Conservation (phyloP, 805 yeast genomes). For the Suhomyces canberraensis region DNA sequence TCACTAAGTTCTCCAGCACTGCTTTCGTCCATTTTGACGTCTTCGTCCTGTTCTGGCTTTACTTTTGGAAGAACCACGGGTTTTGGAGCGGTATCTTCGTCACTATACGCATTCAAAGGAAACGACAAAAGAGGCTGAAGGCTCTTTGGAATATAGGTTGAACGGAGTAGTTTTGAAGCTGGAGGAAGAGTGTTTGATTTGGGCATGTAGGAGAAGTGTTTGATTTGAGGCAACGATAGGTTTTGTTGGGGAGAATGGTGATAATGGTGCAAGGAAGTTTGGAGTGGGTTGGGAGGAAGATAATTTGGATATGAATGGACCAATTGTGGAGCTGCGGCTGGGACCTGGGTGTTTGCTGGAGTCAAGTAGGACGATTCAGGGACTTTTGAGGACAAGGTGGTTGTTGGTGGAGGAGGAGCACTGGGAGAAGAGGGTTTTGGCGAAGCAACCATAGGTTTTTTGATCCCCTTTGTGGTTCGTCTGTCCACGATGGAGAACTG, state of each 20-base stretch:
- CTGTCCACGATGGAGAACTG: slow-evolving; percentile 23
- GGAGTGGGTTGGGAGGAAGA: not conserved
- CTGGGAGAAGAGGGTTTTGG: not conserved
- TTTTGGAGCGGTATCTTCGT: not conserved
- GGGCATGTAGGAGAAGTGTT: not conserved
- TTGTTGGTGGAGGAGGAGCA: not conserved
- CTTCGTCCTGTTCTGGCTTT: slow-evolving; percentile 8
- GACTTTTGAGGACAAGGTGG: no score
- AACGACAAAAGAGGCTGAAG: slow-evolving; percentile 14
- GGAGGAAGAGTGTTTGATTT: slow-evolving; percentile 4
- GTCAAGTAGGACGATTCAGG: slow-evolving; percentile 4
- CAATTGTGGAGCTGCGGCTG: not conserved
- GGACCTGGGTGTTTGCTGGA: slow-evolving; percentile 1
- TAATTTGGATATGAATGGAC: not conserved
- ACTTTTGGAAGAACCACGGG: slow-evolving; percentile 1
- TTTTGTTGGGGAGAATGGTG: not conserved
- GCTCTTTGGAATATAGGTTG: slow-evolving; percentile 12
- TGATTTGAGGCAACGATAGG: slow-evolving; percentile 5
- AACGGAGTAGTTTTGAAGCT: slow-evolving; percentile 3
- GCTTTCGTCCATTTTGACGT: slow-evolving; percentile 3
- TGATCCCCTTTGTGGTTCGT: slow-evolving; percentile 15
- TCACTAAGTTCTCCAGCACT: slow-evolving; percentile 7
- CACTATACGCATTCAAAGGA: slow-evolving; percentile 7
- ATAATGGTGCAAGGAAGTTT: not conserved
- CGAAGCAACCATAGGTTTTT: not conserved